A percentile compares a stretch with the other conserved stretches of the same genome.
Conservation (phyloP, 2,329 filamentous ascomycete genomes). For the Gliomastix tumulicola region DNA sequence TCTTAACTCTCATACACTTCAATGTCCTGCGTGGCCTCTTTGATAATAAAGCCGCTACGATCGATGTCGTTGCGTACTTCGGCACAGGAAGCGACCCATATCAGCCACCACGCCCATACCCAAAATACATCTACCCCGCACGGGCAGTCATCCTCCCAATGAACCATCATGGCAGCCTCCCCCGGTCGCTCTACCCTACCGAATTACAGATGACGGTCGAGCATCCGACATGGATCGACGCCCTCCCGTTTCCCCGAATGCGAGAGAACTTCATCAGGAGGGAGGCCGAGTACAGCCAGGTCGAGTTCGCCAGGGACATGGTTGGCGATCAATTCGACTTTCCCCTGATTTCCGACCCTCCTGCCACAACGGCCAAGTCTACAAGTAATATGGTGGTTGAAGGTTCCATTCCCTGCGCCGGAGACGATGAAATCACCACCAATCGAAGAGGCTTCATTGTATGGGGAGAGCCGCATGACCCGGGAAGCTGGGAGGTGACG, state of each 20-base stretch:
- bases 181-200: neutral
- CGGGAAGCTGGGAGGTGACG: constrained; percentile 12
- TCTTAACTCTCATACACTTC: neutral
- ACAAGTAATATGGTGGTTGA: too few species aligned
- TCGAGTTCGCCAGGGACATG: neutral
- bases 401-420: neutral
- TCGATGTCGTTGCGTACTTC: neutral
- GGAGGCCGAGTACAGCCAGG: neutral
- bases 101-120: too few species aligned
- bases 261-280: neutral
- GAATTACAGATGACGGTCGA: neutral
- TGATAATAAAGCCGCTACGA: neutral
- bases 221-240: neutral
- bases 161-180: neutral
- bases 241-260: neutral
- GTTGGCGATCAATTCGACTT: neutral
- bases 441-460: neutral
- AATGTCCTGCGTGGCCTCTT: neutral
- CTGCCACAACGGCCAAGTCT: too few species aligned
- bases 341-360: too few species aligned
- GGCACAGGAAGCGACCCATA: too few species aligned
- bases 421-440: neutral
- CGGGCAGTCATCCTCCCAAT: neutral
- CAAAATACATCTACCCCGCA: neutral
- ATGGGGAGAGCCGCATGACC: neutral